Percentiles rank a stretch among this genome's conserved stretches.
phyloP scores from a whole-genome alignment of 73 alveolate genomes.

The Paramecium pentaurelia region DNA sequence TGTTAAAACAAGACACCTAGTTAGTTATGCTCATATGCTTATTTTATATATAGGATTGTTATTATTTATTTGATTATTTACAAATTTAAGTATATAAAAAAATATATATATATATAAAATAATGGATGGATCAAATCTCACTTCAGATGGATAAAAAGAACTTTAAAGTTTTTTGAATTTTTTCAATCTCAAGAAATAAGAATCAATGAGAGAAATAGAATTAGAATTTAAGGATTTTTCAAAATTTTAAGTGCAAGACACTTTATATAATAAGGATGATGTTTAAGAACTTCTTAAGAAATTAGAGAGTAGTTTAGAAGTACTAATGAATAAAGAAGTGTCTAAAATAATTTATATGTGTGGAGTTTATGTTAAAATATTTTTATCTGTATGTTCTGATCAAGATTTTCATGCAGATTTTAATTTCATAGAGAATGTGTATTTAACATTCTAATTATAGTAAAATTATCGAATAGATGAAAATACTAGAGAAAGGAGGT shows the following conservation, averaged over 20 bases:
- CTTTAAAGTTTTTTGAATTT: not conserved
- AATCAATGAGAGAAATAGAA: not conserved
- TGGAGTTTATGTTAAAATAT: conserved; percentile 33
- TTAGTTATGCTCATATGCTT: not conserved
- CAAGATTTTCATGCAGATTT: conserved; percentile 50
- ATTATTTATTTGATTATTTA: not conserved
- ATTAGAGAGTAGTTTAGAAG: not conserved
- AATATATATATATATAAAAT: not conserved
- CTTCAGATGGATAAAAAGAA: not conserved
- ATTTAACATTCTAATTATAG: not conserved
- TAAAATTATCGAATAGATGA: not conserved
- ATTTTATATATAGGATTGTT: not conserved
- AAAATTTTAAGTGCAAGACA: not conserved
- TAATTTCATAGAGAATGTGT: conserved; percentile 41
- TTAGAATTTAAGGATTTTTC: conserved; percentile 12
- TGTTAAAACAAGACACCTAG: not conserved
- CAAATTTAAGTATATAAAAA: not conserved
- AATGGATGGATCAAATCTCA: conserved; percentile 41
- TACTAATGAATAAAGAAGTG: not conserved
- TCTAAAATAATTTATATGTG: conserved; percentile 27
- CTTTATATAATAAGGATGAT: conserved; percentile 34
- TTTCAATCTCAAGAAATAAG: not conserved
- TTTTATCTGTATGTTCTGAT: conserved; percentile 3
- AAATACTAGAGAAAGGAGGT: conserved; percentile 42
- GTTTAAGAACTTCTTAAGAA: not conserved